Evolutionary conservation across 2,329 filamentous ascomycete species (phyloP).

Genomic region (Ophiostoma novo-ulmi): DNA sequence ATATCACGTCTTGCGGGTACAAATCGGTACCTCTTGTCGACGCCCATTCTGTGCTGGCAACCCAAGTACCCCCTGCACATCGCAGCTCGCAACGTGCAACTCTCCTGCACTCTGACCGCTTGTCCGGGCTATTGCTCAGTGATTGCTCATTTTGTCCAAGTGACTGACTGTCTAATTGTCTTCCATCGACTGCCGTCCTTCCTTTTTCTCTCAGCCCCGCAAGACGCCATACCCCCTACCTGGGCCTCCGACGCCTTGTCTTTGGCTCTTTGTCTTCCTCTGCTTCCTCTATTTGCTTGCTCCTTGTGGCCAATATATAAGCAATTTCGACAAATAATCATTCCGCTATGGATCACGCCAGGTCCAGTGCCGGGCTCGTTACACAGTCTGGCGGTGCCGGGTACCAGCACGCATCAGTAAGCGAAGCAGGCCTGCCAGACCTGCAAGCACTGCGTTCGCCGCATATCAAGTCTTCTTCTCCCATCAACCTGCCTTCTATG

Average conservation of each 20-base stretch:
- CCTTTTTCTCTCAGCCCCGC: slow-evolving; percentile 1
- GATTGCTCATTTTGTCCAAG: too few relatives aligned
- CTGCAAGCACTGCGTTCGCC: slow-evolving; percentile 12
- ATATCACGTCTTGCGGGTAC: slow-evolving; percentile 13
- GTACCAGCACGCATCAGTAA: slow-evolving; percentile 18
- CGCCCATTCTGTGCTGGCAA: slow-evolving; percentile 6
- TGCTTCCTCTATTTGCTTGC: not conserved
- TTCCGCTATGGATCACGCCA: slow-evolving; percentile 26
- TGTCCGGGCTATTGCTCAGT: not conserved
- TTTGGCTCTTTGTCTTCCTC: not conserved
- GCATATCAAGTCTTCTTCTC: slow-evolving; percentile 5
- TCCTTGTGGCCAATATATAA: not conserved
- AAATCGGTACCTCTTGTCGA: slow-evolving; percentile 15
- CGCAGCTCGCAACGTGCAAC: not conserved
- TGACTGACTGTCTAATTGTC: not conserved
- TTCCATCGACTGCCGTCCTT: slow-evolving; percentile 5
- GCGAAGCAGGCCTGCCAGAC: slow-evolving; percentile 13
- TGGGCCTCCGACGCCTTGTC: not conserved
- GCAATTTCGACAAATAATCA: not conserved
- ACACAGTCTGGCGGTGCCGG: slow-evolving; percentile 14
- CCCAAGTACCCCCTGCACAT: slow-evolving; percentile 10
- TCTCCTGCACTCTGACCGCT: slow-evolving; percentile 9
- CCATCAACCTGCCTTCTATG: not conserved
- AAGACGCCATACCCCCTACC: not conserved
- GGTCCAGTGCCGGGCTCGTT: slow-evolving; percentile 5